phyloP scores from a whole-genome alignment of 371 early-diverging fungal species.

The Lichtheimia ramosa region DNA sequence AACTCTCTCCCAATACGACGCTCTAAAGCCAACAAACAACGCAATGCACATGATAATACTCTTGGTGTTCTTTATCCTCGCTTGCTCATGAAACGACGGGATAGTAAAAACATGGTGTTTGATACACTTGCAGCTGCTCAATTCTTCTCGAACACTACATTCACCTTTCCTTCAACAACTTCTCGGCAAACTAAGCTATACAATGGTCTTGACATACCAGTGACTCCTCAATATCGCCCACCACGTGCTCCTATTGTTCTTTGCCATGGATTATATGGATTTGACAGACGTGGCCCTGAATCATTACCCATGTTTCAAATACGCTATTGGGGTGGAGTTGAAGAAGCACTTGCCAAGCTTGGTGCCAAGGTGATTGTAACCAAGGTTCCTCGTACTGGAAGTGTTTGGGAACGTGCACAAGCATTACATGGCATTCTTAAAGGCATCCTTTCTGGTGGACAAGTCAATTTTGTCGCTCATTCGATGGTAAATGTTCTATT shows the following conservation, averaged over 20 bases:
- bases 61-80: constrained; percentile 11
- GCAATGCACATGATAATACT: constrained; percentile 1
- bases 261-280: constrained; percentile 92
- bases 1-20: not conserved
- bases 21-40: not conserved
- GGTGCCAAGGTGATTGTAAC: constrained; percentile 85
- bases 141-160: constrained; percentile 9
- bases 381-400: constrained; percentile 79
- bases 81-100: constrained; percentile 6
- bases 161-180: not conserved
- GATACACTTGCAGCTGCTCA: constrained; percentile 11
- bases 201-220: constrained; percentile 40
- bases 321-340: constrained; percentile 90
- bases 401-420: constrained; percentile 77
- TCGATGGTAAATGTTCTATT: constrained; percentile 72
- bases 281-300: constrained; percentile 78
- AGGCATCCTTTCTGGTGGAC: constrained; percentile 48
- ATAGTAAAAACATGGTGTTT: constrained; percentile 11
- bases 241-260: constrained; percentile 83
- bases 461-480: constrained; percentile 86
- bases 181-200: not conserved
- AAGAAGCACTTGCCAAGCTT: constrained; percentile 74
- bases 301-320: constrained; percentile 78
- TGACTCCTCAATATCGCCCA: constrained; percentile 66
- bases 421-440: constrained; percentile 71